phyloP scores from a whole-genome alignment of 2,329 filamentous ascomycete genomes.

The Claviceps paspali region DNA sequence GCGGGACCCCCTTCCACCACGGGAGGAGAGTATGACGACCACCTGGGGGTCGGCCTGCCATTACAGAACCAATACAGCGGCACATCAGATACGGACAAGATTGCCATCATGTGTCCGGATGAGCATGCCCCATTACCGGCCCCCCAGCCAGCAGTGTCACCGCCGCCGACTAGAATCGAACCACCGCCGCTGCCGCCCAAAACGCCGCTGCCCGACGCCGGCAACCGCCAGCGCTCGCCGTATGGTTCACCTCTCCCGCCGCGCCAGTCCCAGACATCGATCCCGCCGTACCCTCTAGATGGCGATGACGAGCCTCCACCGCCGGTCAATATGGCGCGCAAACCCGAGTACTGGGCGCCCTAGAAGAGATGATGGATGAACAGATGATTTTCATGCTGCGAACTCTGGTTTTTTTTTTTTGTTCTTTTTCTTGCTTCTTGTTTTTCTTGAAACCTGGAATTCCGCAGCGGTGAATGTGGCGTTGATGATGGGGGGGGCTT shows the following conservation, averaged over 20 bases:
- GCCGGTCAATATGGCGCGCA: constrained; percentile 68
- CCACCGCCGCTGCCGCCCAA: constrained; percentile 66
- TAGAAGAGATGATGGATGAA: too few species aligned
- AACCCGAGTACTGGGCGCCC: constrained; percentile 51
- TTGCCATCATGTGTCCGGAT: constrained; percentile 45
- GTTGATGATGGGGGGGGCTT: too few species aligned
- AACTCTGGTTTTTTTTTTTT: not conserved
- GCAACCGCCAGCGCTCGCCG: constrained; percentile 11
- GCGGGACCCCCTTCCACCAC: constrained; percentile 3
- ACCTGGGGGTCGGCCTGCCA: constrained; percentile 39
- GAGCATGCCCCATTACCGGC: constrained; percentile 32
- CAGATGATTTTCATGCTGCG: too few species aligned
- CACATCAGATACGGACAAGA: constrained; percentile 50
- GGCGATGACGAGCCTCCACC: constrained; percentile 64
- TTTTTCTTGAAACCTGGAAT: too few species aligned
- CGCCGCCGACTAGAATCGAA: constrained; percentile 27
- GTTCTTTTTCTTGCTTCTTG: not conserved
- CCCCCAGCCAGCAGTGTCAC: constrained; percentile 16
- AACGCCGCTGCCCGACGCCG: constrained; percentile 47
- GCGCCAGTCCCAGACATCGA: constrained; percentile 19
- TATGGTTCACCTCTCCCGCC: constrained; percentile 15
- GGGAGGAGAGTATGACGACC: constrained; percentile 30
- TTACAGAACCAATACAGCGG: constrained; percentile 43
- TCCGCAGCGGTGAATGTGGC: too few species aligned
- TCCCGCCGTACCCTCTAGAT: constrained; percentile 64